Conservation (phyloP, 139 green algal genomes). For the Volvox africanus region DNA sequence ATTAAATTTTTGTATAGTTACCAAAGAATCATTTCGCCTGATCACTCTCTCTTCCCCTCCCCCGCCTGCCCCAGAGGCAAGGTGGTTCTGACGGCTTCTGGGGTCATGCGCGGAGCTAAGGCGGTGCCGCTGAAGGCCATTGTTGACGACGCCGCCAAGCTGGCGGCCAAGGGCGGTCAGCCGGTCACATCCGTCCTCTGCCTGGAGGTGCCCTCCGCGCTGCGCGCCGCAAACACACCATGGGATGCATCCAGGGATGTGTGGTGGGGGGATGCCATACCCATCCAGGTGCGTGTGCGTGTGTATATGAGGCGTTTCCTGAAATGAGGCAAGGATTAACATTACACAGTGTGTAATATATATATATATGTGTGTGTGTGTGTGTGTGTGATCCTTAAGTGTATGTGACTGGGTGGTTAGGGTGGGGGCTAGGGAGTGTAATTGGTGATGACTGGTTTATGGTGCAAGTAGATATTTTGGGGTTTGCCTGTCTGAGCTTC, state of each 20-base stretch:
- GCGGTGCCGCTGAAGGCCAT: constrained; percentile 79
- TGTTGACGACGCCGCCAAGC: constrained; percentile 62
- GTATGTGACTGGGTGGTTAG: not conserved
- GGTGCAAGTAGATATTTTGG: too few relatives aligned
- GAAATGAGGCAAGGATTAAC: too few relatives aligned
- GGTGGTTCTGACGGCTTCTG: constrained; percentile 77
- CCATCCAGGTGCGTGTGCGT: not conserved
- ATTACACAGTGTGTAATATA: too few relatives aligned
- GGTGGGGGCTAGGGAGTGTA: not conserved
- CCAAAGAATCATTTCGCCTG: too few relatives aligned
- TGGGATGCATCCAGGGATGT: constrained; percentile 72
- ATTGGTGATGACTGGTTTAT: too few relatives aligned
- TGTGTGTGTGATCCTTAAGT: not conserved
- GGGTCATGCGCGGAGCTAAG: constrained; percentile 80
- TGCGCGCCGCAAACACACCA: not conserved
- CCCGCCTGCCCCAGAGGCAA: constrained; percentile 31
- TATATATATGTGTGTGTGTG: not conserved
- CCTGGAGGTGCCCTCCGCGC: constrained; percentile 5
- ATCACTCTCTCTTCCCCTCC: not conserved
- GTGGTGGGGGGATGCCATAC: constrained; percentile 79
- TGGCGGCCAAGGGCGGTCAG: not conserved
- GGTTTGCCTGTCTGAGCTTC: too few relatives aligned
- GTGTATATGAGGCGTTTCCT: not conserved
- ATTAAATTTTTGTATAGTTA: too few relatives aligned
- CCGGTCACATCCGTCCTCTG: not conserved